A percentile compares a stretch with the other conserved stretches of the same genome.
phyloP scores from a whole-genome alignment of 371 early-diverging fungal species.

The Batkoa obscura region DNA sequence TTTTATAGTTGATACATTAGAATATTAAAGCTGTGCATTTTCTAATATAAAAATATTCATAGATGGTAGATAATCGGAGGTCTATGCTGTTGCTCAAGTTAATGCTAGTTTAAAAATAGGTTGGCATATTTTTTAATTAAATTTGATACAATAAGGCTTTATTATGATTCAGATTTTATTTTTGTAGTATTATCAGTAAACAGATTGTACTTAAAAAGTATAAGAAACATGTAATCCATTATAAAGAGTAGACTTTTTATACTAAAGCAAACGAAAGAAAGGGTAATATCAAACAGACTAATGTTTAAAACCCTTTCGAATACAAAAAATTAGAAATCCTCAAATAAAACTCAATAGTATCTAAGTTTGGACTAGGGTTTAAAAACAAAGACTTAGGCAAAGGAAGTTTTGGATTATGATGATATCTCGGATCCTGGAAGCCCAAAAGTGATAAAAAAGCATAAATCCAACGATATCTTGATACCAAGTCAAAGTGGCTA shows the following conservation, averaged over 20 bases:
- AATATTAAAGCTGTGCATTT: too few relatives aligned
- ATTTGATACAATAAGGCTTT: too few relatives aligned
- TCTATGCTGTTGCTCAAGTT: too few relatives aligned
- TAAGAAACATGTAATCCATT: too few relatives aligned
- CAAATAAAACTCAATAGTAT: background rate
- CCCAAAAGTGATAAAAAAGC: background rate
- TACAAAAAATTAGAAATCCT: background rate
- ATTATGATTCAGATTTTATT: too few relatives aligned
- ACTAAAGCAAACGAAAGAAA: too few relatives aligned
- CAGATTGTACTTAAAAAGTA: background rate
- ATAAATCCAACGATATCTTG: conserved; percentile 8
- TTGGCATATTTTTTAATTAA: too few relatives aligned
- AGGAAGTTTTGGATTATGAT: background rate
- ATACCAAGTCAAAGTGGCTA: conserved; percentile 71
- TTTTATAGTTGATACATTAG: too few relatives aligned
- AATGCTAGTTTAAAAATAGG: too few relatives aligned
- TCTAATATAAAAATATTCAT: too few relatives aligned
- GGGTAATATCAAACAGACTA: background rate
- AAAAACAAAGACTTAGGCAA: background rate
- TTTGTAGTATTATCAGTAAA: background rate
- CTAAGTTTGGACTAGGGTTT: background rate
- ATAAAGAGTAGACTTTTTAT: too few relatives aligned
- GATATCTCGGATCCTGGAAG: background rate
- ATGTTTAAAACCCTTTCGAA: background rate
- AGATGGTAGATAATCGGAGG: too few relatives aligned